Conservation (phyloP, 208 protist species). For the Dictyostelium gargantuum region DNA sequence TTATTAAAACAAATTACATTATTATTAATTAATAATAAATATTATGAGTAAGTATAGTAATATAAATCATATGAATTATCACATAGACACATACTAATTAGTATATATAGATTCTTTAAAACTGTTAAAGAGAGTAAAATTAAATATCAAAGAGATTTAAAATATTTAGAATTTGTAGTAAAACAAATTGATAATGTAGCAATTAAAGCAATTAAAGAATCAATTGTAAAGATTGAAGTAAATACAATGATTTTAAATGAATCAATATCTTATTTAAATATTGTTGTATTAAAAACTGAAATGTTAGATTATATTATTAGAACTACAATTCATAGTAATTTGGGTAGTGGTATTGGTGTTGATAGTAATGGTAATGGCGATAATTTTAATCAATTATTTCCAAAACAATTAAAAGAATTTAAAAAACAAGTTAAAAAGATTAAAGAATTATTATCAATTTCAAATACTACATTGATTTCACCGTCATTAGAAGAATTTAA, state of each 20-base stretch:
- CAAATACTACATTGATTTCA: not conserved
- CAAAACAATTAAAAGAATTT: not conserved
- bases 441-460: not conserved
- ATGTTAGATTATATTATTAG: not conserved
- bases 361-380: not conserved
- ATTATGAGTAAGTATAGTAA: not conserved
- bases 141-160: not conserved
- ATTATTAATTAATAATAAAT: not conserved
- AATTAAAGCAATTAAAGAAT: not conserved
- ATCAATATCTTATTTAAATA: not conserved
- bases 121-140: not conserved
- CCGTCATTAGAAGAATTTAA: not conserved
- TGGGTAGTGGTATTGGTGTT: not conserved
- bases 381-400: not conserved
- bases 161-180: not conserved
- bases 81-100: no score
- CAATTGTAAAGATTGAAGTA: not conserved
- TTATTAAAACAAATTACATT: not conserved
- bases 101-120: not conserved
- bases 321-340: not conserved
- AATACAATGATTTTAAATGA: not conserved
- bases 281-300: not conserved
- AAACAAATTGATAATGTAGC: not conserved
- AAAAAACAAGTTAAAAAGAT: not conserved
- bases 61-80: no score